These are phyloP conservation scores for Diplotaxis tenuifolia DNA, from an alignment of 345 rosid genomes.

Conservation along the genomic window DNA sequence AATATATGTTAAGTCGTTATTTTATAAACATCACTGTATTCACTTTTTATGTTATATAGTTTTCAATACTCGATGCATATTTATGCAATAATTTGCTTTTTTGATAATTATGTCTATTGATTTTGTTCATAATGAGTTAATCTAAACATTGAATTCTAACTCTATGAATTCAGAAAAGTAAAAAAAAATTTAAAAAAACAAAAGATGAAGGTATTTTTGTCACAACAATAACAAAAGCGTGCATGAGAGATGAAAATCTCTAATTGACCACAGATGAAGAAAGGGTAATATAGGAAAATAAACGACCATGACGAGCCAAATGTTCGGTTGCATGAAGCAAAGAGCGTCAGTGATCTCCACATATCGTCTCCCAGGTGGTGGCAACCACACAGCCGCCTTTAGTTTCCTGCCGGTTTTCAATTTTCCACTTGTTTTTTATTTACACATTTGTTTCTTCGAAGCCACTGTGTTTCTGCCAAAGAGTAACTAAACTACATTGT, in stretches of 20 bases:
- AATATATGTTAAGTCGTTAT: neutral
- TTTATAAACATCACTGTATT: neutral
- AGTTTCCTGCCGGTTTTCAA: slow-evolving; percentile 32
- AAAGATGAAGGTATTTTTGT: slow-evolving; percentile 1
- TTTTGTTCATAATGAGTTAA: neutral
- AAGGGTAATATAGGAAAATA: neutral
- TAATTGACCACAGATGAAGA: slow-evolving; percentile 1
- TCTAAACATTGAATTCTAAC: neutral
- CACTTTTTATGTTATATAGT: neutral
- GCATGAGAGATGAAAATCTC: slow-evolving; percentile 19
- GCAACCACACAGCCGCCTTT: slow-evolving; percentile 34
- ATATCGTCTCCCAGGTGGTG: slow-evolving; percentile 33
- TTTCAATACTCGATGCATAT: neutral
- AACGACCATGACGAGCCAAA: slow-evolving; percentile 38
- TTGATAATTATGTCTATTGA: neutral
- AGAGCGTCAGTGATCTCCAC: slow-evolving; percentile 36
- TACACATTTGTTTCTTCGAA: neutral
- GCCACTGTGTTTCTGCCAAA: neutral
- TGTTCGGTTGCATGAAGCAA: slow-evolving; percentile 58
- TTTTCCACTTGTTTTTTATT: neutral
- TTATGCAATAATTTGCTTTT: neutral
- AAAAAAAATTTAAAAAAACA: too few species aligned
- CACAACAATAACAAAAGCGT: neutral
- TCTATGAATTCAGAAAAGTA: neutral
- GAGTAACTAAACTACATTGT: neutral